phyloP scores from a whole-genome alignment of 768 basidiomycete genomes.

The Gymnopilus dilepis region DNA sequence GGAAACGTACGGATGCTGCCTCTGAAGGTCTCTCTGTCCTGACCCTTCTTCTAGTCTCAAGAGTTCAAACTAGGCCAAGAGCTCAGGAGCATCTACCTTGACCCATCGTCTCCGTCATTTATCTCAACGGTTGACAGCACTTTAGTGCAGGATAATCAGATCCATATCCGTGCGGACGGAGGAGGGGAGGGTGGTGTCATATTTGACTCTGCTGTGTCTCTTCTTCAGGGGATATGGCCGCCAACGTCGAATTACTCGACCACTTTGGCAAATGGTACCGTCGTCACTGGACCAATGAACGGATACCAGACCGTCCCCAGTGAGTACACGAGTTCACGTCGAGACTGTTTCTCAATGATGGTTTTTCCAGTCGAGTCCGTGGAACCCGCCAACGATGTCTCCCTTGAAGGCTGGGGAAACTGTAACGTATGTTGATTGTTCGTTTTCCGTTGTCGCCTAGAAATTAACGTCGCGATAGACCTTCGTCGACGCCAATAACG shows the following conservation, averaged over 20 bases:
- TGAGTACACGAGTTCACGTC: slow-evolving; percentile 24
- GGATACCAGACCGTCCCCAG: slow-evolving; percentile 66
- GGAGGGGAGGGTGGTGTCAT: slow-evolving; percentile 78
- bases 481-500: slow-evolving; percentile 49
- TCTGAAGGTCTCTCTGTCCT: slow-evolving; percentile 36
- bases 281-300: slow-evolving; percentile 56
- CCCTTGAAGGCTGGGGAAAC: slow-evolving; percentile 65
- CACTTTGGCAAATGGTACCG: slow-evolving; percentile 66
- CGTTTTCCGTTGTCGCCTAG: not conserved
- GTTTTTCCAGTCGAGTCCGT: slow-evolving; percentile 58
- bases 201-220: slow-evolving; percentile 67
- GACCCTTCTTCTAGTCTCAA: slow-evolving; percentile 46
- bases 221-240: slow-evolving; percentile 73
- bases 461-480: slow-evolving; percentile 37
- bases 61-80: slow-evolving; percentile 60
- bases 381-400: slow-evolving; percentile 63
- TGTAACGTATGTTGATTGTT: slow-evolving; percentile 43
- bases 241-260: slow-evolving; percentile 46
- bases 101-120: slow-evolving; percentile 54
- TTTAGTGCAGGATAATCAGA: slow-evolving; percentile 41
- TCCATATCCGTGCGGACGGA: slow-evolving; percentile 63
- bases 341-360: slow-evolving; percentile 11
- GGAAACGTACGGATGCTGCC: slow-evolving; percentile 68
- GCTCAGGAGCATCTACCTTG: slow-evolving; percentile 60
- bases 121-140: slow-evolving; percentile 49